Conservation (phyloP, 2,329 filamentous ascomycete genomes). For the Hymenoscyphus albidus region DNA sequence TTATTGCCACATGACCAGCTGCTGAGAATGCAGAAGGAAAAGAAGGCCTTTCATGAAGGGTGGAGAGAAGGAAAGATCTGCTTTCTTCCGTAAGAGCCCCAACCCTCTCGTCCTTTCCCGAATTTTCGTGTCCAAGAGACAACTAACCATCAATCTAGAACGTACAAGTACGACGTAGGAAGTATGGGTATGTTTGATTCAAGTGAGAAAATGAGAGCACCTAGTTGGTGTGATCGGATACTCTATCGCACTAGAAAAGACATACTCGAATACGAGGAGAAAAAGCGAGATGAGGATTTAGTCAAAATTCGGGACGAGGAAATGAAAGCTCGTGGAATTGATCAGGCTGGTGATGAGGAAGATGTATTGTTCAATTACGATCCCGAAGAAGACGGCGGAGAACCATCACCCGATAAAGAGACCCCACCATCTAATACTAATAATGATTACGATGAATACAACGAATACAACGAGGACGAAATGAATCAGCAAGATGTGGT, state of each 20-base stretch:
- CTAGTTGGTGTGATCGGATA: conserved; percentile 96
- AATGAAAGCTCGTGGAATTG: conserved; percentile 76
- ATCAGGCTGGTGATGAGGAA: conserved; percentile 70
- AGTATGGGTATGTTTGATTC: conserved; percentile 89
- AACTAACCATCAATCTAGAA: conserved; percentile 35
- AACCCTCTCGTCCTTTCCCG: not conserved
- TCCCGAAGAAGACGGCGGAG: conserved; percentile 69
- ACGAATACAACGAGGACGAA: conserved; percentile 42
- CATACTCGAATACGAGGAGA: conserved; percentile 61
- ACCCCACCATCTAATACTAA: conserved; percentile 30
- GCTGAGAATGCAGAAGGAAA: conserved; percentile 63
- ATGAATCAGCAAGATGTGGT: conserved; percentile 46
- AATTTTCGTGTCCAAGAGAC: not conserved
- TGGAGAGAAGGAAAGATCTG: conserved; percentile 86
- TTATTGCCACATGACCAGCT: conserved; percentile 89
- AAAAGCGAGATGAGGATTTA: conserved; percentile 59
- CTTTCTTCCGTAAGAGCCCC: conserved; percentile 61
- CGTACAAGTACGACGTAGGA: conserved; percentile 98
- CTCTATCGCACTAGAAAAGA: conserved; percentile 76
- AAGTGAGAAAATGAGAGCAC: conserved; percentile 87
- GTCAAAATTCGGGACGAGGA: conserved; percentile 74
- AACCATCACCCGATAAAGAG: conserved; percentile 35
- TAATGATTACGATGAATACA: conserved; percentile 48
- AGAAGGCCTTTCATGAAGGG: conserved; percentile 84
- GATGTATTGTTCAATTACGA: conserved; percentile 87